Evolutionary conservation across 768 basidiomycete genomes (phyloP).

Genomic region (Suillus discolor): DNA sequence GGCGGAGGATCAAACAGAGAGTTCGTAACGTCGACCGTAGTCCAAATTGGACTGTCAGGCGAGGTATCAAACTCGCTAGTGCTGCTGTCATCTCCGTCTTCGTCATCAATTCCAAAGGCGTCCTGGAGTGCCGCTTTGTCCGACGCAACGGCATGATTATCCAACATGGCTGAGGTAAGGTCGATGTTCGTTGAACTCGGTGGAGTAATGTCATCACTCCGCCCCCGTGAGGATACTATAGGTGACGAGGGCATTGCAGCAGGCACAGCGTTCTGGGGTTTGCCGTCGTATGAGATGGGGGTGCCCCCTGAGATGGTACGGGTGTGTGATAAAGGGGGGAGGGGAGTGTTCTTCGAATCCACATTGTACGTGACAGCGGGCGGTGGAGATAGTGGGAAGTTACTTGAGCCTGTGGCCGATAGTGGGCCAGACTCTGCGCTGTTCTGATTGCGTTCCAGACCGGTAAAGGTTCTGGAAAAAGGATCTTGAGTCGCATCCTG

Average conservation of each 20-base stretch:
- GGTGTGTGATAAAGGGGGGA: constrained; percentile 17
- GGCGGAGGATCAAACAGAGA: background rate
- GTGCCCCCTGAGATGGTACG: constrained; percentile 6
- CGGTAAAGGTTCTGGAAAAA: background rate
- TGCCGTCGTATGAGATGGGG: constrained; percentile 6
- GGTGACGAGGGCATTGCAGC: constrained; percentile 7
- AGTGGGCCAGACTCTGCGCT: background rate
- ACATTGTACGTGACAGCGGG: background rate
- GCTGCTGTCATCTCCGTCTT: background rate
- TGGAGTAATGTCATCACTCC: background rate
- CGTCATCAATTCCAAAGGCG: constrained; percentile 11
- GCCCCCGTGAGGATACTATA: background rate
- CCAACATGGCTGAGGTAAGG: background rate
- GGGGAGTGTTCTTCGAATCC: background rate
- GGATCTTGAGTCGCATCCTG: background rate
- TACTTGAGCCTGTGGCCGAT: background rate
- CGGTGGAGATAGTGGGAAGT: background rate
- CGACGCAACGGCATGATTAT: background rate
- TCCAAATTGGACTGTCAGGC: background rate
- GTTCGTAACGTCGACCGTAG: background rate
- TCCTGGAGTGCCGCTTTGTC: constrained; percentile 9
- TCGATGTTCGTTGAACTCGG: background rate
- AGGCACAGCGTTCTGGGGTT: constrained; percentile 5
- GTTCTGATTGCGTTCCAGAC: background rate
- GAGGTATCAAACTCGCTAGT: background rate